Evolutionary conservation across 176 grass and related monocot genomes (phyloP).

Genomic region (Triticum monococcum): DNA sequence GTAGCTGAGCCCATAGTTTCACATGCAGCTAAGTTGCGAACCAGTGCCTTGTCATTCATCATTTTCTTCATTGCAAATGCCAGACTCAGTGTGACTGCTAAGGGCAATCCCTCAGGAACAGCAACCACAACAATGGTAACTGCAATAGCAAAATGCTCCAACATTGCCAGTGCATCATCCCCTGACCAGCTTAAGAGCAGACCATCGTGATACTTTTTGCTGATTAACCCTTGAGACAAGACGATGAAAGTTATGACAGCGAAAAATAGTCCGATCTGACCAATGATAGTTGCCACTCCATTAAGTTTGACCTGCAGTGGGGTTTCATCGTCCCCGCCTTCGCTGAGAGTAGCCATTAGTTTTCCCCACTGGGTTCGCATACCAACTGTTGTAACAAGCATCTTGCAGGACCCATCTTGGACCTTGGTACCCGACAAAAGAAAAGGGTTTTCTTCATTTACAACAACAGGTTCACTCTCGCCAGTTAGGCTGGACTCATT

Average conservation of each 20-base stretch:
- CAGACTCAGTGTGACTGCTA: constrained; percentile 93
- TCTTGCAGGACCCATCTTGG: constrained; percentile 90
- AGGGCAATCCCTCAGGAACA: constrained; percentile 94
- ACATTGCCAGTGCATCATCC: constrained; percentile 75
- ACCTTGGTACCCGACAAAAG: constrained; percentile 93
- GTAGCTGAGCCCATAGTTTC: constrained; percentile 99
- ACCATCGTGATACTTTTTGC: constrained; percentile 49
- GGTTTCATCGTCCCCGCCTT: constrained; percentile 98
- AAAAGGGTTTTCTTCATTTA: constrained; percentile 86
- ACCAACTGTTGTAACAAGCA: constrained; percentile 91
- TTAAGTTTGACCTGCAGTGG: constrained; percentile 89
- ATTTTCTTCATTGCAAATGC: constrained; percentile 99
- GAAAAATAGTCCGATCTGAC: constrained; percentile 90
- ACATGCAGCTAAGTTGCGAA: constrained; percentile 90
- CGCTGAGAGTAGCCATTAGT: constrained; percentile 89
- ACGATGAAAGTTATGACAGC: constrained; percentile 95
- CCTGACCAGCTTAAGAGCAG: constrained; percentile 69
- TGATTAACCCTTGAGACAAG: constrained; percentile 65
- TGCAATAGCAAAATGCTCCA: constrained; percentile 95
- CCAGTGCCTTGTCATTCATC: constrained; percentile 99
- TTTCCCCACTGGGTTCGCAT: constrained; percentile 98
- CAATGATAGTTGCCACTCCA: constrained; percentile 77
- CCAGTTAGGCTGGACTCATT: constrained; percentile 97
- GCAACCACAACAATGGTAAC: constrained; percentile 98
- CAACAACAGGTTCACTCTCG: constrained; percentile 80